Evolutionary conservation across 2,329 filamentous ascomycete species (phyloP).

Genomic region (Xenosphaeropsis pyriputrescens): DNA sequence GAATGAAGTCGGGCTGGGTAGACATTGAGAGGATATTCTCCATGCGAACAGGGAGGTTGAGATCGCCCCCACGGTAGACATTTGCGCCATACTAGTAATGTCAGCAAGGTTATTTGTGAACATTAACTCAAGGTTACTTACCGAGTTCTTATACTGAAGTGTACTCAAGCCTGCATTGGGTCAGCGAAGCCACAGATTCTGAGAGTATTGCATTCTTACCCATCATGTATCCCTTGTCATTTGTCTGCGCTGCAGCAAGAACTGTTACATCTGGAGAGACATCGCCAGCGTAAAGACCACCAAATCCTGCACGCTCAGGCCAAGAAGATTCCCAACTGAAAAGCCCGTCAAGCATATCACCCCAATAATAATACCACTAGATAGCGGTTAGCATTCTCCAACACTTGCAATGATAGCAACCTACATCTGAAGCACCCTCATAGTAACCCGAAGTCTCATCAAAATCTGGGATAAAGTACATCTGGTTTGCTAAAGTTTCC

Average conservation of each 20-base stretch:
- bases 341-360: constrained; percentile 18
- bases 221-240: constrained; percentile 21
- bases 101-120: too few species aligned
- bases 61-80: constrained; percentile 18
- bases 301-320: constrained; percentile 11
- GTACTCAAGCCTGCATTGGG: constrained; percentile 1
- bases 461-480: constrained; percentile 21
- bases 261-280: constrained; percentile 13
- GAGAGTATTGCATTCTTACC: constrained; percentile 5
- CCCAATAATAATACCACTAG: constrained; percentile 17
- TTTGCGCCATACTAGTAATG: too few species aligned
- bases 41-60: constrained; percentile 20
- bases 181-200: not conserved
- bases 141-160: constrained; percentile 8
- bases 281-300: constrained; percentile 11
- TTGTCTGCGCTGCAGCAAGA: constrained; percentile 9
- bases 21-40: constrained; percentile 18
- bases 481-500: constrained; percentile 9
- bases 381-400: too few species aligned
- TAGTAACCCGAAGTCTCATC: constrained; percentile 19
- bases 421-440: constrained; percentile 7
- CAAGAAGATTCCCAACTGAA: constrained; percentile 24
- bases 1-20: constrained; percentile 14
- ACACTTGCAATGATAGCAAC: not conserved
- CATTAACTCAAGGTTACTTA: too few species aligned